phyloP scores from a whole-genome alignment of 108 stramenopile species.

The Tribonema minus region DNA sequence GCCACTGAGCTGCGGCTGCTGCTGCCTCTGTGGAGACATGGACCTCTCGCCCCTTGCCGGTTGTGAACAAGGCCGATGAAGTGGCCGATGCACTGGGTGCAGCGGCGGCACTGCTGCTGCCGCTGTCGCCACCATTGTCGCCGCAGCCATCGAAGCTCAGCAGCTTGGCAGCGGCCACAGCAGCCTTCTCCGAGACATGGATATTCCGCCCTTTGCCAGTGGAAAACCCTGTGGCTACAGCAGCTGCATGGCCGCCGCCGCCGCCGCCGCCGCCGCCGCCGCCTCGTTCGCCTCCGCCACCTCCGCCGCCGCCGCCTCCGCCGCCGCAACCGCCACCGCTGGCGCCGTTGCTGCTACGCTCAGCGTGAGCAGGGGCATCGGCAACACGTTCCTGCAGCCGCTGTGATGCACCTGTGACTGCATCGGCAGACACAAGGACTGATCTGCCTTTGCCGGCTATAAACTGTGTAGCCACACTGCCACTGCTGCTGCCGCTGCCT shows the following conservation, averaged over 20 bases:
- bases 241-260: too few relatives aligned
- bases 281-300: too few relatives aligned
- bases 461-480: too few relatives aligned
- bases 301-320: too few relatives aligned
- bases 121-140: not conserved
- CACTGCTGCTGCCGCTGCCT: too few relatives aligned
- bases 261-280: too few relatives aligned
- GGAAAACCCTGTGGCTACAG: too few relatives aligned
- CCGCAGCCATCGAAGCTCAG: not conserved
- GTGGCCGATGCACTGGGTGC: not conserved
- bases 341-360: not conserved
- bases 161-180: not conserved
- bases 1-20: not conserved
- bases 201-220: not conserved
- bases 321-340: too few relatives aligned
- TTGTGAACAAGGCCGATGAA: not conserved
- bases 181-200: not conserved
- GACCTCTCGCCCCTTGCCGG: not conserved
- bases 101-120: not conserved
- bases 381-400: too few relatives aligned
- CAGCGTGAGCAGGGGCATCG: not conserved
- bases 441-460: too few relatives aligned
- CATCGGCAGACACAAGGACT: not conserved
- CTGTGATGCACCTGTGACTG: not conserved
- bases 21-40: not conserved